Conservation (phyloP, 768 basidiomycete genomes). For the Trametes cingulata region DNA sequence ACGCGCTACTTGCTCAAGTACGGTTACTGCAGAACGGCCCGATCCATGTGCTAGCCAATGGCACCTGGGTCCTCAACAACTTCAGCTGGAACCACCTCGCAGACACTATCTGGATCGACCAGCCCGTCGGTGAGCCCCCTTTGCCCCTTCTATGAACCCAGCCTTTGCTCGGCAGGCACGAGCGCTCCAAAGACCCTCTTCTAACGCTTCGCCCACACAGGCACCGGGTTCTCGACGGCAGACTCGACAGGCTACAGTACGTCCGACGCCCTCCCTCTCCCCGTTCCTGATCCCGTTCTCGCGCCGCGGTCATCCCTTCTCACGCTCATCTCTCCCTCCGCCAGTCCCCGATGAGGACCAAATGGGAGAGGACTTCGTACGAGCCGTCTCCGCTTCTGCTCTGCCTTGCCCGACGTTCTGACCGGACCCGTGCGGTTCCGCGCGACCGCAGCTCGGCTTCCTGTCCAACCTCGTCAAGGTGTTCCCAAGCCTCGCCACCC, state of each 20-base stretch:
- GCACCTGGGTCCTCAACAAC: constrained; percentile 49
- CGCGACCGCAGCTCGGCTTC: constrained; percentile 58
- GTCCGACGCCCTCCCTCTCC: constrained; percentile 18
- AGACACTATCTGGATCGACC: constrained; percentile 72
- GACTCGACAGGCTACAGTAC: constrained; percentile 62
- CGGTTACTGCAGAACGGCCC: constrained; percentile 58
- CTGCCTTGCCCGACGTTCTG: neutral
- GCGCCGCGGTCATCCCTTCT: too few species aligned
- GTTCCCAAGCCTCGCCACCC: constrained; percentile 66
- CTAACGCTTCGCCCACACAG: constrained; percentile 28
- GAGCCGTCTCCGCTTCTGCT: constrained; percentile 18
- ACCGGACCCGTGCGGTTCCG: neutral
- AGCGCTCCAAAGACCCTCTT: constrained; percentile 7
- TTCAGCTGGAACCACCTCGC: constrained; percentile 61
- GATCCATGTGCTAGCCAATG: constrained; percentile 54
- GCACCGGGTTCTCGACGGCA: constrained; percentile 64
- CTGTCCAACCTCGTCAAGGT: constrained; percentile 68
- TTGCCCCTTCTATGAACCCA: neutral
- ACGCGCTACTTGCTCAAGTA: neutral
- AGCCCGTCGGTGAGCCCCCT: constrained; percentile 50
- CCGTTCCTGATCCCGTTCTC: neutral
- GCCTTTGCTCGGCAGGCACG: constrained; percentile 5
- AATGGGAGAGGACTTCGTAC: constrained; percentile 52
- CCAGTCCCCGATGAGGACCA: constrained; percentile 66
- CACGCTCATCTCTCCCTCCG: neutral